Evolutionary conservation across 345 rosid genomes (phyloP).

Genomic region (Limnanthes douglasii): DNA sequence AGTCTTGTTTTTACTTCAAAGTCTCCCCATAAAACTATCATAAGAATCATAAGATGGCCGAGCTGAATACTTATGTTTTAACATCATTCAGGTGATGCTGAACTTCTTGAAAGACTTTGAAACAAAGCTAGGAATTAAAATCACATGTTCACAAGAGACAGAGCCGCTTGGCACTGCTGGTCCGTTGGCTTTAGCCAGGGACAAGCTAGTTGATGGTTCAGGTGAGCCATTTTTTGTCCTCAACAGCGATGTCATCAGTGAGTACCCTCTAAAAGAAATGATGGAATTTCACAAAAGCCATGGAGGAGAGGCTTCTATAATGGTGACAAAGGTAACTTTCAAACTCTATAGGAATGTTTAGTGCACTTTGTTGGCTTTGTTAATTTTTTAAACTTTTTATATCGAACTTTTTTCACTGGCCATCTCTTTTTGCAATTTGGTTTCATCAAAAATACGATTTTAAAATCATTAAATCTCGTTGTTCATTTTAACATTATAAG

Average conservation of each 20-base stretch:
- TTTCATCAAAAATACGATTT: too few relatives aligned
- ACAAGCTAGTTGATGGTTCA: slow-evolving; percentile 62
- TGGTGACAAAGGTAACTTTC: slow-evolving; percentile 86
- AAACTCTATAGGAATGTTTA: too few relatives aligned
- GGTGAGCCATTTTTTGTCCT: slow-evolving; percentile 95
- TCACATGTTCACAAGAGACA: slow-evolving; percentile 96
- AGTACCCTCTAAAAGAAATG: slow-evolving; percentile 79
- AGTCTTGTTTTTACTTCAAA: too few relatives aligned
- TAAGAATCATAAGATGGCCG: too few relatives aligned
- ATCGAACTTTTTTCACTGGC: neutral
- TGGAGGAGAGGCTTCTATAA: slow-evolving; percentile 97
- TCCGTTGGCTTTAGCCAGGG: slow-evolving; percentile 95
- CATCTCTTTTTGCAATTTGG: neutral
- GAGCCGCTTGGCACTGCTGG: slow-evolving; percentile 99
- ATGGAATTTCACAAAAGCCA: slow-evolving; percentile 78
- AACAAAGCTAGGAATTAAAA: slow-evolving; percentile 73
- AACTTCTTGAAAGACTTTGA: slow-evolving; percentile 90
- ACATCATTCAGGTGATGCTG: slow-evolving; percentile 52
- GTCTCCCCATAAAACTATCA: too few relatives aligned
- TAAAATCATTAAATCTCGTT: too few relatives aligned
- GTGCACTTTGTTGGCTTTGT: too few relatives aligned
- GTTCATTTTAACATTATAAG: slow-evolving; percentile 3
- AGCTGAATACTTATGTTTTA: slow-evolving; percentile 5
- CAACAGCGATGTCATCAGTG: slow-evolving; percentile 98
- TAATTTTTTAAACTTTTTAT: too few relatives aligned